Evolutionary conservation across 2,329 filamentous ascomycete genomes (phyloP), one percentile per base, ranked within the genome.

Genomic region (Scytalidium sp.): DNA sequence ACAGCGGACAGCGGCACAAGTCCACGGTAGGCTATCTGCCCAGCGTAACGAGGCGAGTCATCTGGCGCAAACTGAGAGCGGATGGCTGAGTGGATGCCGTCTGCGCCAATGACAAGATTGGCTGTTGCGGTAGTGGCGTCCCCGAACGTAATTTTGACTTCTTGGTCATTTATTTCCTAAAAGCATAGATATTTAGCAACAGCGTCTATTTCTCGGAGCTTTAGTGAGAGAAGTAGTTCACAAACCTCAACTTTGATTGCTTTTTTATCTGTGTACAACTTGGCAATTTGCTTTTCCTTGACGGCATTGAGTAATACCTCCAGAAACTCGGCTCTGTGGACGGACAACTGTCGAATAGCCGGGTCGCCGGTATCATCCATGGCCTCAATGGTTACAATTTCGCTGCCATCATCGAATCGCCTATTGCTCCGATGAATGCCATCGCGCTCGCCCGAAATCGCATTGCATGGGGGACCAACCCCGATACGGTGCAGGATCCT

Each of bases 11-110:
- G 7, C 5, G 32, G 32, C 6, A 36, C 11, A n/a, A 36, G 32
- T 15, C 32, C 32, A 7, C 32, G 32, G 13, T 36, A 36, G 5
- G 32, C 32, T 10, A 36, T 36, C 13, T 36, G 32, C 4, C 32
- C 32, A 15, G 32, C 32, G 17, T 36, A 36, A 4, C 32, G 32
- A 36, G 32, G 32, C 5, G 32, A 36, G 13, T 36, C 32, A n/a
- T 32, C 50, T 21, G 47, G 29, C 11, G 43, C 43, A 32, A 45
- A 45, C 19, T 45, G 43, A 32, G 23, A 27, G 43, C 43, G 43
- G n/a, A 45, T 20, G 15, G 15, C 25, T 9, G 45, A 39, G 19
- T 39, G 29, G 29, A 88, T 86, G 71, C 70, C 69, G 47, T 72
- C 69, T 3, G 70, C 68, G 7, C 64, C 68, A 21, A 72, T 56